Evolutionary conservation across 1,284 basidiomycete genomes (phyloP), one percentile per base, ranked within the genome.

Genomic region (Leccinum pachyderme): DNA sequence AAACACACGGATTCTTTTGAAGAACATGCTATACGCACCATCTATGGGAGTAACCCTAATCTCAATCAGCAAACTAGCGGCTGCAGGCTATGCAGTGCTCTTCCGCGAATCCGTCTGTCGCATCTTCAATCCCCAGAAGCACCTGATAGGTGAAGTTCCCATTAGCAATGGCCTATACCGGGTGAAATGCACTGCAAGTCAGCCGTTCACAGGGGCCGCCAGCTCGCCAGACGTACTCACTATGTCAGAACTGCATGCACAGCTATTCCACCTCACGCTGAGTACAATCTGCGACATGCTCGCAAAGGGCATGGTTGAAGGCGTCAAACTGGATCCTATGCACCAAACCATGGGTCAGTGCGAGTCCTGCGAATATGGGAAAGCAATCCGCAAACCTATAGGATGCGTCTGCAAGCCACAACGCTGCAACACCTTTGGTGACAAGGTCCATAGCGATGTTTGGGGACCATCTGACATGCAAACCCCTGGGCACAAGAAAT

Each of bases 21-120:
- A n/a, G n/a, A n/a, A n/a, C n/a, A n/a, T n/a, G n/a, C n/a, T n/a
- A n/a, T n/a, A n/a, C n/a, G n/a, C n/a, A 3, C 75, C 72, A 0
- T 60, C 64, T 4, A 69, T 75, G 48, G 65, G 64, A 0, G 66
- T 70, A 28, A 75, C 69, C 0, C 60, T 76, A 0, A 56, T 76
- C 2, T 77, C 71, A 0, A 63, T 76, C 37, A 65, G 73, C 5
- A 48, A 57, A 3, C 64, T 77, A 3, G 66, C 46, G 3, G 7
- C 11, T 1, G 24, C 12, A 2, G 47, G 52, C 3, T 54, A 51
- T 5, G 2, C 22, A 2, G 53, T 41, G 2, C 39, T 54, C 3
- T 54, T 54, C 3, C 5, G 3, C 1, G 12, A 54, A 11, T 24
- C 15, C 0, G n/a, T 52, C 2, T 54, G 53, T 7, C 1, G 2